Evolutionary conservation across 2,329 filamentous ascomycete species (phyloP), one percentile per base, ranked within the genome.

Genomic region (Orbilia oligospora): DNA sequence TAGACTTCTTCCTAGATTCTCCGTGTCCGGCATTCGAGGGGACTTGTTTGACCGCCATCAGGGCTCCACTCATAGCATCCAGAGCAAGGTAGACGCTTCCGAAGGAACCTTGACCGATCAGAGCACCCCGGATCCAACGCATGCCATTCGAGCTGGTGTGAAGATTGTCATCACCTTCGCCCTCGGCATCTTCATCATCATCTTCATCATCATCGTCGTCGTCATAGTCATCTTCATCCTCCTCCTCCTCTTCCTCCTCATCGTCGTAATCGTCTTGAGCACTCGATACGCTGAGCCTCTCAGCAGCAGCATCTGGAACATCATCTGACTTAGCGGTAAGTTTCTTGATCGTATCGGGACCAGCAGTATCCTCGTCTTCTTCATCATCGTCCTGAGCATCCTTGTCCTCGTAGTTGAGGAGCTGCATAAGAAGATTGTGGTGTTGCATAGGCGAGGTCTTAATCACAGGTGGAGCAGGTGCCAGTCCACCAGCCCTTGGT

Each of bases 61-160:
- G 91, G 85, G 98, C 96, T 83, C 95, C 96, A 18, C 96, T 99
- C 69, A 99, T 92, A 64, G 96, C 93, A 84, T 99, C 96, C 36
- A 99, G 88, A 27, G 96, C 96, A 61, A 99, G 88, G 85, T 97
- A 99, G 67, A 99, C 96, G 82, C 91, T 94, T 82, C 96, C 96
- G 83, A 99, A 99, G 3, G 94, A 97, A 80, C 96, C 96, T 85
- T 97, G 94, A 36, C 96, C 96, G 81, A 99, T 99, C 80, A 98
- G 88, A 36, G 95, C 94, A 83, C 96, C 96, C 87, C 98, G 97
- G 94, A 99, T 98, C 93, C 97, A 99, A 85, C 97, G 97, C 86
- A 95, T 92, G 80, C 97, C 94, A 81, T 97, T 94, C 90, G 96
- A 98, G 30, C 76, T 72, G 30, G 79, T 80, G 36, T 81, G 81